Evolutionary conservation across 805 yeast genomes (phyloP).

Genomic region (Ogataea minuta): DNA sequence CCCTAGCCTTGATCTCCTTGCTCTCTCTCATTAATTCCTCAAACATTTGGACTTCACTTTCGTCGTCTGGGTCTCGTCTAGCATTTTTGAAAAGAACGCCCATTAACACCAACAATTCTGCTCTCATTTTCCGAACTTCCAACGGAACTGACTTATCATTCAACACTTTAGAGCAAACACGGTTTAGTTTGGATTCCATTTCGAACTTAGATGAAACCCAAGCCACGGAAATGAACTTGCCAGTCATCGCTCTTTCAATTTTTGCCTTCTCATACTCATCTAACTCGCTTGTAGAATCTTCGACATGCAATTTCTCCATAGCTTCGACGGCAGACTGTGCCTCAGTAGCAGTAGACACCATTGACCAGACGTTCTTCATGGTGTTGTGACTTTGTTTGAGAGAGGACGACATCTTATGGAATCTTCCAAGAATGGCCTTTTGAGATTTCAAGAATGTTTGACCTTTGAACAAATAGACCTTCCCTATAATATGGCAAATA

Average conservation of each 20-base stretch:
- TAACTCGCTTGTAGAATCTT: constrained; percentile 38
- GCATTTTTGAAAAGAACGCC: constrained; percentile 63
- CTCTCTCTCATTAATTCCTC: constrained; percentile 51
- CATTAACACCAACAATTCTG: constrained; percentile 56
- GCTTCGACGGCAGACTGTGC: constrained; percentile 80
- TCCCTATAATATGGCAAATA: constrained; percentile 73
- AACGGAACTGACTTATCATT: constrained; percentile 53
- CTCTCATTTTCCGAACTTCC: constrained; percentile 53
- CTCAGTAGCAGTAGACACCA: constrained; percentile 71
- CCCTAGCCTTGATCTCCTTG: constrained; percentile 29
- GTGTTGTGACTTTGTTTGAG: constrained; percentile 73
- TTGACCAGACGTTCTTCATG: constrained; percentile 67
- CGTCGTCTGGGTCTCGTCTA: constrained; percentile 64
- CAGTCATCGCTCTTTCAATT: constrained; percentile 71
- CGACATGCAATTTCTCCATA: constrained; percentile 56
- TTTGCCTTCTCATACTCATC: constrained; percentile 52
- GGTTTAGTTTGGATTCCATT: constrained; percentile 67
- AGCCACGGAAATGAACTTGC: constrained; percentile 78
- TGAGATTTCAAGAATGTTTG: constrained; percentile 65
- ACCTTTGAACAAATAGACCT: constrained; percentile 63
- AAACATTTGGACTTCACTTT: constrained; percentile 72
- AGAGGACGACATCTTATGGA: constrained; percentile 54
- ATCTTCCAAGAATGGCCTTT: constrained; percentile 63
- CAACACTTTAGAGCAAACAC: constrained; percentile 65
- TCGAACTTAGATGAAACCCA: constrained; percentile 83